These are phyloP conservation scores for Sporothrix mexicana DNA, from an alignment of 2,329 filamentous ascomycete genomes.

Conservation along the genomic window DNA sequence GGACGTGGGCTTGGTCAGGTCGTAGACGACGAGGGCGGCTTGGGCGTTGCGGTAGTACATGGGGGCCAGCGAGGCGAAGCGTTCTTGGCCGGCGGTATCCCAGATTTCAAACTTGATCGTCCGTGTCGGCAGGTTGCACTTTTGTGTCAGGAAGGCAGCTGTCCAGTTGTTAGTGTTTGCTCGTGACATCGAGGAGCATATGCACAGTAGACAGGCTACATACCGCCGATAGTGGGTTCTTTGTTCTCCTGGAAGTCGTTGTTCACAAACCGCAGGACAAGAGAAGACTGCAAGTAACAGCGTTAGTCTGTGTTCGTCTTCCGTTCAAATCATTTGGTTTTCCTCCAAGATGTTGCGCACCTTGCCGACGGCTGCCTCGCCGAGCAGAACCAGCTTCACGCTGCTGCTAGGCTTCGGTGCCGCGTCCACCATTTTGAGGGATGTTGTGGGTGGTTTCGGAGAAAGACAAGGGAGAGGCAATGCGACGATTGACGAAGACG, in stretches of 20 bases:
- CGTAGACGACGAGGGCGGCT: constrained; percentile 96
- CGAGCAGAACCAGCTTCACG: constrained; percentile 97
- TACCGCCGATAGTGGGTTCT: constrained; percentile 98
- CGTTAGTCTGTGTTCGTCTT: background rate
- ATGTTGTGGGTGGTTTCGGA: background rate
- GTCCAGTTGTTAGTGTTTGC: constrained; percentile 28
- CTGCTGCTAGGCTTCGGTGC: constrained; percentile 95
- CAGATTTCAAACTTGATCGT: constrained; percentile 96
- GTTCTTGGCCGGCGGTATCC: constrained; percentile 98
- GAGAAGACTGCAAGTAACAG: constrained; percentile 73
- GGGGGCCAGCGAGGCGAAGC: constrained; percentile 92
- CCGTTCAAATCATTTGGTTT: background rate
- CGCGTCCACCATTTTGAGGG: constrained; percentile 66
- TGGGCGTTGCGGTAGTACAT: constrained; percentile 99
- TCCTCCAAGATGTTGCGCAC: constrained; percentile 54
- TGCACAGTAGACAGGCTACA: constrained; percentile 41
- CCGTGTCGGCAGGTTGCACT: constrained; percentile 91
- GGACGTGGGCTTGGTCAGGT: constrained; percentile 94
- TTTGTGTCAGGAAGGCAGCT: constrained; percentile 98
- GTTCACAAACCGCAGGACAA: constrained; percentile 98
- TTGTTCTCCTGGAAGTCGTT: constrained; percentile 99
- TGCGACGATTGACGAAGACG: background rate
- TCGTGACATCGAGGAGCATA: background rate
- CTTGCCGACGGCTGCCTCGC: constrained; percentile 98
- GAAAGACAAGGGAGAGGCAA: background rate